phyloP scores from a whole-genome alignment of 2,329 filamentous ascomycete species.

The Parastagonospora nodorum region DNA sequence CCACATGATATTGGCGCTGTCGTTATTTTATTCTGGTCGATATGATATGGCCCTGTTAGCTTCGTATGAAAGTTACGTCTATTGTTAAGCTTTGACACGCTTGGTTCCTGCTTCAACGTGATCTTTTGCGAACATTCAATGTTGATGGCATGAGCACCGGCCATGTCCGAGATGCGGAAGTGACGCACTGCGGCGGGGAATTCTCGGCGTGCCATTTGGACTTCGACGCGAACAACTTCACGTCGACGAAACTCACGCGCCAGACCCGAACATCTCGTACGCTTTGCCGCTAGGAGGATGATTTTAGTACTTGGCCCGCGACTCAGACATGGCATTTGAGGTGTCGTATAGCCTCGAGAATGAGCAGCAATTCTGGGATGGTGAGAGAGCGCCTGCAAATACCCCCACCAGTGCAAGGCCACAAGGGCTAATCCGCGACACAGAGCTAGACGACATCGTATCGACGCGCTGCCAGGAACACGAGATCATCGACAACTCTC shows the following conservation, averaged over 20 bases:
- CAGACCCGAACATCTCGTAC: constrained; percentile 20
- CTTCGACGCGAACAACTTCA: constrained; percentile 24
- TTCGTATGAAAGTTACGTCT: neutral
- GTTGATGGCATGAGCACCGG: too few relatives aligned
- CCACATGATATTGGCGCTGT: constrained; percentile 1
- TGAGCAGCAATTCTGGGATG: constrained; percentile 88
- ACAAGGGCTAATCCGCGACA: constrained; percentile 24
- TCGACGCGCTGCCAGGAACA: constrained; percentile 63
- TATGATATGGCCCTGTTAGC: neutral
- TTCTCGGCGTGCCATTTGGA: constrained; percentile 20
- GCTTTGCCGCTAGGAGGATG: constrained; percentile 40
- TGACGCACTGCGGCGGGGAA: constrained; percentile 31
- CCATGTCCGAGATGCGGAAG: constrained; percentile 1
- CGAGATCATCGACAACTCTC: constrained; percentile 78
- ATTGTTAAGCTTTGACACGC: too few relatives aligned
- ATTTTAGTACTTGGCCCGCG: constrained; percentile 40
- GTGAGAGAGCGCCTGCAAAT: constrained; percentile 56
- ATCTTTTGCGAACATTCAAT: too few relatives aligned
- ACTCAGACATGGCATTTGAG: constrained; percentile 68
- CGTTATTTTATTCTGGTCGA: neutral
- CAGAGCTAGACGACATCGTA: constrained; percentile 71
- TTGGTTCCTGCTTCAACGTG: too few relatives aligned
- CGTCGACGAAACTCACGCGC: constrained; percentile 24
- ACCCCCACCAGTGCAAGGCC: constrained; percentile 20
- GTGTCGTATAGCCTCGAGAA: constrained; percentile 71